Conservation (phyloP, 768 basidiomycete species). For the Fomitopsis pulvina region DNA sequence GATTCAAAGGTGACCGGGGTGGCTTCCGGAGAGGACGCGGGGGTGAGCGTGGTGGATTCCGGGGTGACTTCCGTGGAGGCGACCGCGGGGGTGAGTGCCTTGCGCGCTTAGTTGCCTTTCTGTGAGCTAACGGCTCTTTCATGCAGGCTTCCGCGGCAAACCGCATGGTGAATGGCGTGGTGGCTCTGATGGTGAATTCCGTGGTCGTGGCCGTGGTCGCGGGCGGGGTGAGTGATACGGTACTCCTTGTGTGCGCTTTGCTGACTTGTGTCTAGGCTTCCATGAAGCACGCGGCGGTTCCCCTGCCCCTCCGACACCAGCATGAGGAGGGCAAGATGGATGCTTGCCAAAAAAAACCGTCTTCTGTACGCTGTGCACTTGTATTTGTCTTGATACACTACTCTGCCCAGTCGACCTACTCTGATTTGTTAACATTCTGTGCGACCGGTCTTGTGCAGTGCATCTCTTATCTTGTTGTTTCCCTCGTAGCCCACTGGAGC, state of each 20-base stretch:
- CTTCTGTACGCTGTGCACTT: background rate
- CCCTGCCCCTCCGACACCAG: slow-evolving; percentile 11
- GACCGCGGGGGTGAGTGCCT: slow-evolving; percentile 8
- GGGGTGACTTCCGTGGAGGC: slow-evolving; percentile 8
- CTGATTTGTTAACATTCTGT: background rate
- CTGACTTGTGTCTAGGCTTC: slow-evolving; percentile 7
- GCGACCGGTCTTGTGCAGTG: background rate
- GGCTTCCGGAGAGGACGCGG: slow-evolving; percentile 7
- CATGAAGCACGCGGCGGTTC: slow-evolving; percentile 18
- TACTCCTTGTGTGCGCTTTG: background rate
- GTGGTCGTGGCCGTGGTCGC: slow-evolving; percentile 25
- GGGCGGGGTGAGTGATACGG: slow-evolving; percentile 20
- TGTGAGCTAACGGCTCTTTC: background rate
- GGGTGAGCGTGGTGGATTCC: slow-evolving; percentile 7
- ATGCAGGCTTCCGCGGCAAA: slow-evolving; percentile 18
- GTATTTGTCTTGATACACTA: background rate
- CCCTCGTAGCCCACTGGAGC: background rate
- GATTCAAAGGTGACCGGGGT: slow-evolving; percentile 21
- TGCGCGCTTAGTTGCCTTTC: slow-evolving; percentile 4
- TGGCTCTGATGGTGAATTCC: slow-evolving; percentile 17
- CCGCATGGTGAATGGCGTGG: slow-evolving; percentile 25
- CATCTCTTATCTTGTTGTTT: background rate
- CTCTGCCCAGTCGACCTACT: background rate
- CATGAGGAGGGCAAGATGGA: slow-evolving; percentile 1
- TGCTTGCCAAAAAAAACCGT: background rate